Evolutionary conservation across 2,329 filamentous ascomycete species (phyloP), one percentile per base, ranked within the genome.

Genomic region (Westerdykella ornata): DNA sequence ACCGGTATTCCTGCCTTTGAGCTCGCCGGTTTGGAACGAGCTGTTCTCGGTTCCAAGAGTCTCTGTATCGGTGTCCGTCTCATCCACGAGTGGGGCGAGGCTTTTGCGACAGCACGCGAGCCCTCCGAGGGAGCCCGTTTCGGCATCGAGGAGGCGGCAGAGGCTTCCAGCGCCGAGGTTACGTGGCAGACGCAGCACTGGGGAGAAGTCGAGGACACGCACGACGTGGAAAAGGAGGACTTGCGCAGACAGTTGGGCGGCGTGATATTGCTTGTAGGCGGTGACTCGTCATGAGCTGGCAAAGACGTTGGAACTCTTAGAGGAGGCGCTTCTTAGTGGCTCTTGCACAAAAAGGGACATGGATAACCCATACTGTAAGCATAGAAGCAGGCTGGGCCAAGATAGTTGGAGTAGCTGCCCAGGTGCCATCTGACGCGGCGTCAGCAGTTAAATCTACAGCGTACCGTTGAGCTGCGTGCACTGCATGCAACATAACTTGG

Each of bases 151-250:
- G 81, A 94, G 62, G 90, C 89, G 1, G 82, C 86, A 0, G 73
- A 76, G 56, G 83, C 84, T 12, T 81, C 84, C 5, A 95, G 78
- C 55, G 65, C 94, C 32, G 92, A 98, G 71, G 87, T 95, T 13
- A 75, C 80, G 49, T 96, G 88, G 83, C 92, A 98, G 75, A 94
- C 83, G 1, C 72, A 77, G 19, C 82, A 85, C 67, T 97, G 92
- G 90, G 92, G 92, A 7, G 89, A 95, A 72, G 92, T 98, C 1
- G 92, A 98, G 65, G 89, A 98, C 67, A 95, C 89, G 19, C 92
- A 98, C 68, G 92, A 98, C 72, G 92, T 98, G 1, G 85, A 94
- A 57, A 85, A 82, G 66, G 90, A 94, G 67, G 92, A 98, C 66
- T 54, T 97, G 51, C 78, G 80, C 60, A 77, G 90, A 57, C 92